Base-by-base conservation (phyloP, 1,284 basidiomycete species). In the Sporisorium iseilematis-ciliati region DNA sequence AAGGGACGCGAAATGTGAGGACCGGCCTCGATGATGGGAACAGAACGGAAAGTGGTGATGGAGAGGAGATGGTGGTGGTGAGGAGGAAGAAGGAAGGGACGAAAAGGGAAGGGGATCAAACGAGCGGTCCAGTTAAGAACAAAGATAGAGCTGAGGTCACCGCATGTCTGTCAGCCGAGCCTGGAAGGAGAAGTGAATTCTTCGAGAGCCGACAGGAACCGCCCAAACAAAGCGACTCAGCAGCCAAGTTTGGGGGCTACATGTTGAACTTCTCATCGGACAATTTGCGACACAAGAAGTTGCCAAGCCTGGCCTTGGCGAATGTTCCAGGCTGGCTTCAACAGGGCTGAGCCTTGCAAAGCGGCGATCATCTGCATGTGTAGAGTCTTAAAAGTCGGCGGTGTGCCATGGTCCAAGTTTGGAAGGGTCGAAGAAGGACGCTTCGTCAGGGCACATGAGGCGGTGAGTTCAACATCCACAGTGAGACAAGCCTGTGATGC, bases 1-100 rank as follows among this genome's bases (percentile, higher is more conserved):
- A 41, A 57, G 59, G n/a, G 64, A 63, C 57, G 63, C 53, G 42
- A 70, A 51, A 46, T 21, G 57, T 21, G 72, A 71, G 67, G 72
- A 54, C 71, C 71, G 51, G 71, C 71, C 62, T 69, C 57, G 59
- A 57, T 57, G 49, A 55, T 54, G 29, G 42, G 7, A 35, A 31
- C 16, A 23, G 45, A 25, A 20, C 18, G 25, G 45, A 33, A 49
- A 8, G 8, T 26, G 38, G 41, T 25, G 57, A 33, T 33, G 41
- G 25, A 57, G 52, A 45, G 46, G 31, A 48, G 46, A 53, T 52
- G 67, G n/a, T n/a, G n/a, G 40, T 62, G 58, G 40, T 49, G 50
- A 58, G 55, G 57, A 53, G 48, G 59, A 3, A 52, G 45, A 33
- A 16, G 20, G 40, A 41, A 45, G 38, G 55, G 25, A 21, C 41